These are phyloP conservation scores for Leccinum incarnatum DNA, from an alignment of 768 basidiomycete genomes.

Conservation along the genomic window DNA sequence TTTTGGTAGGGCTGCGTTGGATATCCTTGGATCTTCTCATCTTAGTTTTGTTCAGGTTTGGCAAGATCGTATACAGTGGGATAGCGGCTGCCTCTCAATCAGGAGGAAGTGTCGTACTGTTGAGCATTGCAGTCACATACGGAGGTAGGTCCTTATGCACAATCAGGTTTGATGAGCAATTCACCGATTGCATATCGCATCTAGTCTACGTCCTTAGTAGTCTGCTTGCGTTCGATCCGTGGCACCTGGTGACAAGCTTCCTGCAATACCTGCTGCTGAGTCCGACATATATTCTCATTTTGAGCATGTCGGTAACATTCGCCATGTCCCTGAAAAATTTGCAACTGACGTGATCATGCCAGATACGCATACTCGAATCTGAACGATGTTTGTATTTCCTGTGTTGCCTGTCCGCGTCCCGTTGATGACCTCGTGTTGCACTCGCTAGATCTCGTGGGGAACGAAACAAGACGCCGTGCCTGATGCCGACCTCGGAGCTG, in stretches of 20 bases:
- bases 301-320: slow-evolving; percentile 60
- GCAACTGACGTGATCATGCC: slow-evolving; percentile 25
- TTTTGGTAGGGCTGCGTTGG: too few relatives aligned
- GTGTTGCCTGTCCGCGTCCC: slow-evolving; percentile 12
- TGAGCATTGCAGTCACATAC: slow-evolving; percentile 85
- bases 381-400: slow-evolving; percentile 57
- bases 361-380: slow-evolving; percentile 87
- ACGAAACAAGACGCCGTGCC: slow-evolving; percentile 84
- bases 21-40: too few relatives aligned
- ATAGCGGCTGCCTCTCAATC: slow-evolving; percentile 67
- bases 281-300: slow-evolving; percentile 74
- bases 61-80: too few relatives aligned
- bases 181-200: background rate
- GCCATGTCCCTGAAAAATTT: background rate
- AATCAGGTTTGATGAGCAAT: background rate
- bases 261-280: slow-evolving; percentile 84
- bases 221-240: slow-evolving; percentile 87
- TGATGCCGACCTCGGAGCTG: slow-evolving; percentile 78
- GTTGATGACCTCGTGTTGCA: background rate
- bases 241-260: slow-evolving; percentile 94
- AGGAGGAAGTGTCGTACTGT: slow-evolving; percentile 68
- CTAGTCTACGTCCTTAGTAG: slow-evolving; percentile 76
- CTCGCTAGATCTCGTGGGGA: slow-evolving; percentile 80
- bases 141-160: slow-evolving; percentile 50
- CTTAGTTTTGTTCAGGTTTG: too few relatives aligned